Conservation (phyloP, 208 protist genomes). For the Leishmania guyanensis region DNA sequence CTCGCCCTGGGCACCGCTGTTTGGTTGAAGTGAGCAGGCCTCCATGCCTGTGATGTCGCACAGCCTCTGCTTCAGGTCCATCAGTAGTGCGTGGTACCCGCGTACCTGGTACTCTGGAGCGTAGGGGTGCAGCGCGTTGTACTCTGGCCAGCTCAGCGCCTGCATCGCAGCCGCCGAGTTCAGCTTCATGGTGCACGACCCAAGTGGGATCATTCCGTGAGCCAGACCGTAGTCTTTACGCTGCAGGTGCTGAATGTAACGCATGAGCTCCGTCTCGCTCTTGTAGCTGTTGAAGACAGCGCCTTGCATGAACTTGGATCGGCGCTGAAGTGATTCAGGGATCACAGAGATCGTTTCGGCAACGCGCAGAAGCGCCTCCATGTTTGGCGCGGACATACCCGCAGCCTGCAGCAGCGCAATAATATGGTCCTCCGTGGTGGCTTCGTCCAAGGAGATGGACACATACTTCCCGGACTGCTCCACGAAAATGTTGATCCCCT, state of each 20-base stretch:
- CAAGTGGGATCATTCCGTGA: constrained; percentile 97
- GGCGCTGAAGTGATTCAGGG: constrained; percentile 64
- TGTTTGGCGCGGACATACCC: constrained; percentile 60
- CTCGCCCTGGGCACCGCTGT: constrained; percentile 97
- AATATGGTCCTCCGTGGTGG: constrained; percentile 86
- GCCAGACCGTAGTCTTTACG: constrained; percentile 94
- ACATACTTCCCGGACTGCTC: constrained; percentile 58
- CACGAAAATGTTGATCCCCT: constrained; percentile 93
- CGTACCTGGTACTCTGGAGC: constrained; percentile 90
- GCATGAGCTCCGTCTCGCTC: constrained; percentile 95
- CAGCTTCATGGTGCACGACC: constrained; percentile 99
- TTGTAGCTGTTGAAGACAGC: constrained; percentile 96
- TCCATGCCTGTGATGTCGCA: constrained; percentile 96
- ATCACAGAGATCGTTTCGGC: constrained; percentile 45
- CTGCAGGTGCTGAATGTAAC: constrained; percentile 96
- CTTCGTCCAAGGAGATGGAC: constrained; percentile 95
- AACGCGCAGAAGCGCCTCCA: constrained; percentile 46
- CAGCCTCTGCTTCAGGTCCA: constrained; percentile 87
- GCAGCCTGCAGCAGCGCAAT: constrained; percentile 69
- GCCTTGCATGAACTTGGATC: constrained; percentile 88
- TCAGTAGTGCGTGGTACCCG: constrained; percentile 82
- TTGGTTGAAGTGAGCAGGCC: constrained; percentile 96
- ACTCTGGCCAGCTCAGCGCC: constrained; percentile 94
- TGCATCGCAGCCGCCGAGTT: constrained; percentile 97
- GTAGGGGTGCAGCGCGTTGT: constrained; percentile 96